These are phyloP conservation scores for Colletotrichum lentis DNA, from an alignment of 2,329 filamentous ascomycete species.

Conservation along the genomic window DNA sequence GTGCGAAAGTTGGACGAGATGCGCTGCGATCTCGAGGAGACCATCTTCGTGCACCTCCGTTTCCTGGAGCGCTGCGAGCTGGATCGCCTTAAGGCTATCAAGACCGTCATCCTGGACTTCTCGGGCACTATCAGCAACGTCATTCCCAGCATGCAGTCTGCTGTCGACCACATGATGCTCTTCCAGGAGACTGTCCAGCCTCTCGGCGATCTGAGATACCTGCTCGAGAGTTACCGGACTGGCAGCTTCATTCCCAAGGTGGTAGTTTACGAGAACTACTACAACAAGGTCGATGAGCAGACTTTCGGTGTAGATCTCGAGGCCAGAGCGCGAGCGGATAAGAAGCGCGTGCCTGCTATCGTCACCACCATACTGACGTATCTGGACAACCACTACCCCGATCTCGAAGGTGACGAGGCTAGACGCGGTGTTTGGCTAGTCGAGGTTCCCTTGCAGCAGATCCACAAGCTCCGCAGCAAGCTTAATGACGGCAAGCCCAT, in stretches of 20 bases:
- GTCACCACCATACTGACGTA: constrained; percentile 94
- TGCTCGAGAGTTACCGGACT: constrained; percentile 96
- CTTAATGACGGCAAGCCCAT: constrained; percentile 89
- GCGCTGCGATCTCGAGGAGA: constrained; percentile 93
- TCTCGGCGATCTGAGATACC: constrained; percentile 84
- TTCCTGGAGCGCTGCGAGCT: constrained; percentile 98
- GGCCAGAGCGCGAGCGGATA: constrained; percentile 88
- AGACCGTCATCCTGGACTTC: constrained; percentile 97
- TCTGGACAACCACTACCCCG: constrained; percentile 94
- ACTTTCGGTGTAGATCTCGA: constrained; percentile 99
- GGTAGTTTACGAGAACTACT: constrained; percentile 97
- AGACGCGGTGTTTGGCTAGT: constrained; percentile 92
- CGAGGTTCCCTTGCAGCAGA: constrained; percentile 85
- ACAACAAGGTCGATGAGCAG: constrained; percentile 97
- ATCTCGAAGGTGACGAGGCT: constrained; percentile 94
- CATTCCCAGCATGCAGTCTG: constrained; percentile 93
- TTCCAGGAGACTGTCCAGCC: constrained; percentile 99
- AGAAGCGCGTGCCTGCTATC: constrained; percentile 92
- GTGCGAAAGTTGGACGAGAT: constrained; percentile 89
- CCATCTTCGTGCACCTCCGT: constrained; percentile 88
- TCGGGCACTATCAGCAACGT: constrained; percentile 97
- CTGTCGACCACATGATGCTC: constrained; percentile 98
- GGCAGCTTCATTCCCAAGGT: constrained; percentile 92
- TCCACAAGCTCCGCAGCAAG: constrained; percentile 81
- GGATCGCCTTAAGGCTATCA: constrained; percentile 95